These are phyloP conservation scores for Pseudozyma hubeiensis DNA, from an alignment of 1,284 basidiomycete species.

Conservation along the genomic window DNA sequence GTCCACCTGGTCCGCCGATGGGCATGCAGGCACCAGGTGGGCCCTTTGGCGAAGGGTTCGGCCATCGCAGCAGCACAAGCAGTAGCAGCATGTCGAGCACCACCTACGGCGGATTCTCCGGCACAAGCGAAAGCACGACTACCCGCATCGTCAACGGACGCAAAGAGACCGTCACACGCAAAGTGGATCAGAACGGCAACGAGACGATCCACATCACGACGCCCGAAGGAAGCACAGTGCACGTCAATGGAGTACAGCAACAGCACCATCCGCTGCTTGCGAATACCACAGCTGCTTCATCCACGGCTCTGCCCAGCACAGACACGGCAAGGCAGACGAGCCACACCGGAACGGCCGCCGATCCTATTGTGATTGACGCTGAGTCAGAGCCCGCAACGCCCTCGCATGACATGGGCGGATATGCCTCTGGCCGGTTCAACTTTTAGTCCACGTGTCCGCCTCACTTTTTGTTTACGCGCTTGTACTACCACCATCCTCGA, in stretches of 20 bases:
- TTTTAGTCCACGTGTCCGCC: neutral
- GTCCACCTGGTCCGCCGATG: conserved; percentile 6
- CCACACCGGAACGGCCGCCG: conserved; percentile 12
- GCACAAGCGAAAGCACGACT: conserved; percentile 44
- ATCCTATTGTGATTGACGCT: conserved; percentile 41
- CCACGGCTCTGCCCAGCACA: conserved; percentile 9
- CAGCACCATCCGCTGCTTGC: conserved; percentile 38
- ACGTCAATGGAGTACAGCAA: conserved; percentile 58
- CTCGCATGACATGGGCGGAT: neutral
- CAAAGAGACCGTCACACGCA: conserved; percentile 55
- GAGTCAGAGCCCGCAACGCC: conserved; percentile 4
- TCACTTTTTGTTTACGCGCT: neutral
- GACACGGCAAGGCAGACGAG: neutral
- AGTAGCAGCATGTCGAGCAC: conserved; percentile 19
- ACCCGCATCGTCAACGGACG: conserved; percentile 60
- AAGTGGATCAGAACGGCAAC: conserved; percentile 56
- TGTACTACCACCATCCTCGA: neutral
- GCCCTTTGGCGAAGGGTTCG: conserved; percentile 14
- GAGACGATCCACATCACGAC: conserved; percentile 56
- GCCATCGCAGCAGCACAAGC: conserved; percentile 4
- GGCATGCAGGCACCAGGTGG: conserved; percentile 11
- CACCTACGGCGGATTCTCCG: conserved; percentile 25
- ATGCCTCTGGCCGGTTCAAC: conserved; percentile 1
- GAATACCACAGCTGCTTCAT: neutral
- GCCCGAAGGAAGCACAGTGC: conserved; percentile 55